Base-by-base conservation (phyloP, 805 yeast species). In the Schwanniomyces polymorphus region DNA sequence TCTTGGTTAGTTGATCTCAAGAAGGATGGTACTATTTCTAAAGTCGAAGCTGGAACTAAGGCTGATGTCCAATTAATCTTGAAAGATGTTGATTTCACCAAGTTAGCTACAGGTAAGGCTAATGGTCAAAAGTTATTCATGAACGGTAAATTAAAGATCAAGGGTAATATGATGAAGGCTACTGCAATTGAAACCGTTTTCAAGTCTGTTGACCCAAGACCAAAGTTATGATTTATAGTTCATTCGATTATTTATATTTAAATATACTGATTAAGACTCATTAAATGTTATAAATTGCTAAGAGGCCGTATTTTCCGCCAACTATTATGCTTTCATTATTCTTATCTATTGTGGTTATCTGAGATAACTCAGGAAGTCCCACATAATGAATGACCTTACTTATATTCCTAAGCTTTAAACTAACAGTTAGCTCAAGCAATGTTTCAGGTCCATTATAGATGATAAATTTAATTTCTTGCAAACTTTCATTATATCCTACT, bases 151-250 rank as follows among this genome's bases (percentile, higher is more conserved):
- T 80, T 89, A 67, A 88, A 88, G 78, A 84, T 89, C 54, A 87
- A 85, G 76, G 96, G 96, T 55, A 88, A 90, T 73, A 85, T 89
- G 72, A 86, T 86, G 91, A 89, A 89, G 77, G 96, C 96, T 45
- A 81, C 91, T 39, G 80, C 81, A 49, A 80, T 87, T 50, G 92
- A 86, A 68, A 71, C 78, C 42, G 80, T 87, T 42, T 78, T 87
- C 70, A 84, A 83, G 75, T 52, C 67, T 27, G 54, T 71, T 44
- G 78, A 65, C 59, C 74, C 75, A 47, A 71, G 68, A 62, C 64
- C 78, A 43, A 74, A 74, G 65, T 72, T 72, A 61, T 72, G 67
- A 57, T 37, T 29, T 29, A 12, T 29, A 29, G 16, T 29, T 14
- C 8, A 12, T 3, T 6, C 3, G 34, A 8, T 16, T 31, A 31